Evolutionary conservation across 1,139 yeast species (phyloP).

Genomic region (Blastobotrys illinoisensis): DNA sequence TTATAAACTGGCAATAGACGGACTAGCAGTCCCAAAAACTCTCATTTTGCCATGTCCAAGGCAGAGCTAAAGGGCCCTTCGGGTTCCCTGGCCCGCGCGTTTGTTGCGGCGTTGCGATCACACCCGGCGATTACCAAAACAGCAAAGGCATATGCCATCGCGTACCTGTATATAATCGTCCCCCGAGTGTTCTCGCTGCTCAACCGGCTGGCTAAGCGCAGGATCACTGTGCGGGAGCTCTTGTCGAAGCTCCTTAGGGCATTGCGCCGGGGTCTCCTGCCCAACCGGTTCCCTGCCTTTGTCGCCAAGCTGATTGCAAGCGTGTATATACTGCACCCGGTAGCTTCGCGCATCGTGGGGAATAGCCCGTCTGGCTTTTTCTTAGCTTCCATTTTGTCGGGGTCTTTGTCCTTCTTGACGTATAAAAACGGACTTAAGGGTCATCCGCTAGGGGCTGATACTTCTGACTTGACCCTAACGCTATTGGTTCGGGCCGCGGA

Average conservation of each 20-base stretch:
- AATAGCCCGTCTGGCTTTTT: slow-evolving; percentile 7
- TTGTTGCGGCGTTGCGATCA: not conserved
- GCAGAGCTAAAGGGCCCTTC: not conserved
- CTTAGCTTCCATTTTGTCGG: slow-evolving; percentile 17
- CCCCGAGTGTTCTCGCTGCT: slow-evolving; percentile 32
- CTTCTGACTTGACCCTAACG: slow-evolving; percentile 24
- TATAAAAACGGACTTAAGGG: slow-evolving; percentile 15
- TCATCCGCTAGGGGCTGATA: slow-evolving; percentile 15
- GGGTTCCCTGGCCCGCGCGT: not conserved
- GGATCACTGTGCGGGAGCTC: slow-evolving; percentile 15
- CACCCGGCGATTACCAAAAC: slow-evolving; percentile 16
- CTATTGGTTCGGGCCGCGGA: slow-evolving; percentile 25
- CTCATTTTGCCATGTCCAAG: not conserved
- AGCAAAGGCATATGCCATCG: slow-evolving; percentile 34
- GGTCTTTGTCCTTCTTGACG: slow-evolving; percentile 12
- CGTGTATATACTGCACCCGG: slow-evolving; percentile 37
- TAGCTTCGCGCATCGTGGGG: slow-evolving; percentile 12
- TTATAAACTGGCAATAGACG: not conserved
- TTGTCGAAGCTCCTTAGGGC: slow-evolving; percentile 17
- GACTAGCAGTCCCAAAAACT: not conserved
- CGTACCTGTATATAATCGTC: slow-evolving; percentile 36
- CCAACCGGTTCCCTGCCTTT: slow-evolving; percentile 36
- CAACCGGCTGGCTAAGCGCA: slow-evolving; percentile 20
- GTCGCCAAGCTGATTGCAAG: slow-evolving; percentile 29
- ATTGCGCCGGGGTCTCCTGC: slow-evolving; percentile 28